These are phyloP conservation scores for Colletotrichum sansevieriae DNA, from an alignment of 2,329 filamentous ascomycete genomes.

Conservation along the genomic window DNA sequence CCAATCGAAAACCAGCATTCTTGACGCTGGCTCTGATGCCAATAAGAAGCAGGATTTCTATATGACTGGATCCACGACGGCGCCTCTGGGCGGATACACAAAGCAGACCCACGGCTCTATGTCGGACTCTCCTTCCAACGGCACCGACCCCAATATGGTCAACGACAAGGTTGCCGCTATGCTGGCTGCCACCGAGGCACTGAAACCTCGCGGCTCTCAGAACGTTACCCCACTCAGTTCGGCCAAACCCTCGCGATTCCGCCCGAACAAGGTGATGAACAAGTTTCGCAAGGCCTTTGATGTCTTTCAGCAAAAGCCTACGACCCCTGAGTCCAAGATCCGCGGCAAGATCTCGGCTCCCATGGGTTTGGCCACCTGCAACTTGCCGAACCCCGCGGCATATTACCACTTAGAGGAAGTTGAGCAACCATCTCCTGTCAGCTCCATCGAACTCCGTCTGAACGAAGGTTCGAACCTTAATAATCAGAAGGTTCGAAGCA, in stretches of 20 bases:
- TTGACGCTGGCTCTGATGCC: conserved; percentile 4
- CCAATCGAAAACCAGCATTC: conserved; percentile 36
- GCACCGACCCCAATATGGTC: conserved; percentile 46
- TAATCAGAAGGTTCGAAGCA: conserved; percentile 52
- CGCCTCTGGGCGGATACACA: conserved; percentile 15
- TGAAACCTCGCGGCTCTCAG: conserved; percentile 48
- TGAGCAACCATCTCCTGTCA: conserved; percentile 45
- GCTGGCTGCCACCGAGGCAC: conserved; percentile 52
- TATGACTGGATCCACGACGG: conserved; percentile 32
- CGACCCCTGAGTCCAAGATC: conserved; percentile 40
- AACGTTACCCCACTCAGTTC: conserved; percentile 28
- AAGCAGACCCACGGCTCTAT: conserved; percentile 5
- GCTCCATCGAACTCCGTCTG: conserved; percentile 49
- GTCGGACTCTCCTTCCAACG: neutral
- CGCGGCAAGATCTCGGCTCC: conserved; percentile 38
- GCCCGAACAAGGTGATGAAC: conserved; percentile 49
- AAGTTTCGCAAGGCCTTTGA: conserved; percentile 53
- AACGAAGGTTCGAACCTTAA: conserved; percentile 53
- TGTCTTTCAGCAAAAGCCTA: conserved; percentile 48
- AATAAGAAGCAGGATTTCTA: conserved; percentile 1
- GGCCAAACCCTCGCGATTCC: conserved; percentile 48
- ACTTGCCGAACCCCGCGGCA: conserved; percentile 29
- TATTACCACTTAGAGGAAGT: conserved; percentile 35
- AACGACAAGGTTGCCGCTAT: conserved; percentile 53
- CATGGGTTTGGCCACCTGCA: conserved; percentile 14